Conservation (phyloP, 1,284 basidiomycete species). For the Sporisorium reilianum region DNA sequence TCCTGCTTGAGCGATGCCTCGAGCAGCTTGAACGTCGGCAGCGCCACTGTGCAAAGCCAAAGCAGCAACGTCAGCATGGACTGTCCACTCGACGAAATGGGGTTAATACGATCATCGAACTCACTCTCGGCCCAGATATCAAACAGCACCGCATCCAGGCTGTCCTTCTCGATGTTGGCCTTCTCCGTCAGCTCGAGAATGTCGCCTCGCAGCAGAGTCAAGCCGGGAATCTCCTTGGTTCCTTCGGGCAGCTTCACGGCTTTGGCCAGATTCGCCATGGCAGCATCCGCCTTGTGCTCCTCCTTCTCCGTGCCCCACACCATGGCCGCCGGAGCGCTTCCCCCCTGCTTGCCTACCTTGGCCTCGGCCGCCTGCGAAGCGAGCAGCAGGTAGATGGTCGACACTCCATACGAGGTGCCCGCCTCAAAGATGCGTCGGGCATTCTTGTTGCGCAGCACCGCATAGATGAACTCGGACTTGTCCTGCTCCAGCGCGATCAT, state of each 20-base stretch:
- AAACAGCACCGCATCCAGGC: slow-evolving; percentile 44
- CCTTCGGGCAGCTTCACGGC: slow-evolving; percentile 27
- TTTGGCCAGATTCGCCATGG: slow-evolving; percentile 21
- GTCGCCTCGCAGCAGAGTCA: slow-evolving; percentile 36
- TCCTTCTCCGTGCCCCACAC: slow-evolving; percentile 47
- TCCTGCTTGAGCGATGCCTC: slow-evolving; percentile 30
- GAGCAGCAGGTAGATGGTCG: slow-evolving; percentile 35
- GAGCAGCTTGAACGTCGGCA: slow-evolving; percentile 46
- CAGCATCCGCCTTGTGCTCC: slow-evolving; percentile 35
- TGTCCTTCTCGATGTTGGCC: slow-evolving; percentile 23
- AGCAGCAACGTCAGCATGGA: slow-evolving; percentile 4
- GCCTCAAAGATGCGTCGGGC: slow-evolving; percentile 41
- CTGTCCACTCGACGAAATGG: too few species aligned
- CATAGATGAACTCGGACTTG: slow-evolving; percentile 33
- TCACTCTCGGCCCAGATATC: slow-evolving; percentile 48
- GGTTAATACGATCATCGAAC: too few species aligned
- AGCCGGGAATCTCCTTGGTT: slow-evolving; percentile 25
- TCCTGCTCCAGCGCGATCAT: slow-evolving; percentile 45
- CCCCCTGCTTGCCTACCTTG: neutral
- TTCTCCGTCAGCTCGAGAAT: slow-evolving; percentile 29
- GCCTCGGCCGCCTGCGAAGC: slow-evolving; percentile 15
- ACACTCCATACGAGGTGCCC: slow-evolving; percentile 40
- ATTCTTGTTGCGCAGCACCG: slow-evolving; percentile 33
- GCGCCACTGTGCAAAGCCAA: slow-evolving; percentile 20
- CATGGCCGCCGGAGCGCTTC: slow-evolving; percentile 12